Percentiles rank a stretch among this genome's conserved stretches.
Evolutionary conservation across 73 alveolate species (phyloP).

Genomic region (Breviolum minutum): DNA sequence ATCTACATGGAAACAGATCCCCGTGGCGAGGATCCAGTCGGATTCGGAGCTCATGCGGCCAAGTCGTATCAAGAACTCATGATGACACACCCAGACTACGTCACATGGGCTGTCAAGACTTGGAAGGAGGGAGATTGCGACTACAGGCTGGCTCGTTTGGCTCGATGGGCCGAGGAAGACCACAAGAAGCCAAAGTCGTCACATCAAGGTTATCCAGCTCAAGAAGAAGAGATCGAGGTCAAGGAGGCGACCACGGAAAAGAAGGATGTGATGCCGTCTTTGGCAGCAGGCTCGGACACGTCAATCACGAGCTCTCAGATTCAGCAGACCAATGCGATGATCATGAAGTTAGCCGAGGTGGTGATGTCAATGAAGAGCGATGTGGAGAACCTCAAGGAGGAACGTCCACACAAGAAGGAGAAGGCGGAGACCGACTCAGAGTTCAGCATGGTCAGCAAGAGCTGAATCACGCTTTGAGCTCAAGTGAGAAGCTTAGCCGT

Average conservation of each 20-base stretch:
- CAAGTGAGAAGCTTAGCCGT: neutral
- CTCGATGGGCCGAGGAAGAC: neutral
- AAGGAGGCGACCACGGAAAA: neutral
- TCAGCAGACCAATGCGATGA: neutral
- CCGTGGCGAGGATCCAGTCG: neutral
- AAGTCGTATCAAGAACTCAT: neutral
- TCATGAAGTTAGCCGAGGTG: neutral
- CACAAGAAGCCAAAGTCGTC: neutral
- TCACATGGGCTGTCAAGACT: neutral
- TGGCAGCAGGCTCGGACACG: neutral
- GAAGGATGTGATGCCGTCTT: neutral
- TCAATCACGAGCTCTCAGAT: neutral
- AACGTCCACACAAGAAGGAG: constrained; percentile 1
- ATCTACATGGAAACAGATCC: neutral
- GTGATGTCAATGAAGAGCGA: neutral
- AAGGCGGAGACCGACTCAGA: neutral
- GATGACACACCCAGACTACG: neutral
- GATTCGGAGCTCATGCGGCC: neutral
- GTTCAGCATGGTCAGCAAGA: neutral
- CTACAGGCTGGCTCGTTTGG: neutral
- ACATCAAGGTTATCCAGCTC: neutral
- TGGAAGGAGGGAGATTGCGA: neutral
- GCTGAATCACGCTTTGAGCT: neutral
- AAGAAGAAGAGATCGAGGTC: neutral
- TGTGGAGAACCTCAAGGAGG: neutral